Evolutionary conservation across 768 basidiomycete genomes (phyloP).

Genomic region (Lactarius tabidus): DNA sequence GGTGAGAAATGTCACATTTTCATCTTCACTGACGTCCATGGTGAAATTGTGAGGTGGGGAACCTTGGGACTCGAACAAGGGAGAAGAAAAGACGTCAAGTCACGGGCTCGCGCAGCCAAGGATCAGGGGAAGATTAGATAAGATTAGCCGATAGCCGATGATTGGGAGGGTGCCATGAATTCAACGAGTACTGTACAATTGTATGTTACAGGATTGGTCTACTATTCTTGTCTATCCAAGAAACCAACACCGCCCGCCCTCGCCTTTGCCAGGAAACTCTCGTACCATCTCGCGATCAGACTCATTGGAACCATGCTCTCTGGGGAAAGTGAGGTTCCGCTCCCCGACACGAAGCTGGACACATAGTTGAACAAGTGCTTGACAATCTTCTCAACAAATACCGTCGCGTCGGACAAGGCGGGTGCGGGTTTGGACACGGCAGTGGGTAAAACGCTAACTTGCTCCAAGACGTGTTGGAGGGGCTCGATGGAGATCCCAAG

Average conservation of each 20-base stretch:
- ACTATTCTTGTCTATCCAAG: slow-evolving; percentile 43
- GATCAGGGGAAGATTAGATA: slow-evolving; percentile 4
- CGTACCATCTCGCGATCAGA: slow-evolving; percentile 67
- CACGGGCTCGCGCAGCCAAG: background rate
- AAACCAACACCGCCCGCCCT: slow-evolving; percentile 56
- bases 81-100: background rate
- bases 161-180: background rate
- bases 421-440: slow-evolving; percentile 30
- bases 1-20: slow-evolving; percentile 34
- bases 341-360: slow-evolving; percentile 50
- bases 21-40: slow-evolving; percentile 30
- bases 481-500: slow-evolving; percentile 83
- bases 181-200: background rate
- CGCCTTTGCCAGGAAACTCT: slow-evolving; percentile 57
- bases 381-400: slow-evolving; percentile 64
- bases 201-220: background rate
- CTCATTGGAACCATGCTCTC: slow-evolving; percentile 59
- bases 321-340: slow-evolving; percentile 40
- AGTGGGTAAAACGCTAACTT: slow-evolving; percentile 48
- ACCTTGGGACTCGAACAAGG: background rate
- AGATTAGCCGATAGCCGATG: background rate
- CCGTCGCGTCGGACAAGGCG: slow-evolving; percentile 41
- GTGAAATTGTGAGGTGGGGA: background rate
- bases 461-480: slow-evolving; percentile 52
- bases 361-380: slow-evolving; percentile 76